Base-by-base conservation (phyloP, 2,329 filamentous ascomycete species). In the Grosmannia serpens region DNA sequence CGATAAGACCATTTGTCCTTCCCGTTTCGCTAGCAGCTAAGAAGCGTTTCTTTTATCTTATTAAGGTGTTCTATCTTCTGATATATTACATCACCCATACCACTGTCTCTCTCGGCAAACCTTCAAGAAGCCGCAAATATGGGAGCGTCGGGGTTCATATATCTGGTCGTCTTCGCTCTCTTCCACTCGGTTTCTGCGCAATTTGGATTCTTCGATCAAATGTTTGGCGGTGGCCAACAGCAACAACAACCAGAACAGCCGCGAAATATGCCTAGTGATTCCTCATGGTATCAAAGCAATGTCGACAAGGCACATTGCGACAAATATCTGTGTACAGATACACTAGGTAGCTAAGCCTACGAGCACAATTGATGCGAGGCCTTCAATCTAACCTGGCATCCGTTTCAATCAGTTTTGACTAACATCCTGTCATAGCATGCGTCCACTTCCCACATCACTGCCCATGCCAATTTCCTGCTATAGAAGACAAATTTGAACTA, bases 131-230 rank as follows among this genome's bases (percentile, higher is more conserved):
- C n/a, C 59, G 70, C 47, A n/a, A 55, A 58, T 31, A 75, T 74
- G 73, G 67, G 63, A 51, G 60, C 67, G 60, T 58, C 67, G 15
- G 58, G 59, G 56, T 58, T 62, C 33, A 54, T 71, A 41, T 61
- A 68, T n/a, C 58, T 79, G 56, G 65, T 79, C 51, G 64, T 84
- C 24, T 69, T 90, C 20, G 74, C 88, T 55, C 71, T 90, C 31
- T 68, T 89, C 60, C 74, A 82, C 62, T 72, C 82, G 20, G 84
- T 79, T 4, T 75, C 80, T 59, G 89, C 89, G 13, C 92, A 97
- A 74, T 97, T 97, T 72, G 87, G 89, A 69, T 96, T 99, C 81
- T 99, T 97, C 74, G 91, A 96, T 71, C 90, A 97, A 67, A 96
- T 97, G 89, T 97, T 99, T 53, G 82, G 82, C 64, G 77, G 78